Conservation (phyloP, 1,284 basidiomycete species). For the Cutaneotrichosporon daszewskae region DNA sequence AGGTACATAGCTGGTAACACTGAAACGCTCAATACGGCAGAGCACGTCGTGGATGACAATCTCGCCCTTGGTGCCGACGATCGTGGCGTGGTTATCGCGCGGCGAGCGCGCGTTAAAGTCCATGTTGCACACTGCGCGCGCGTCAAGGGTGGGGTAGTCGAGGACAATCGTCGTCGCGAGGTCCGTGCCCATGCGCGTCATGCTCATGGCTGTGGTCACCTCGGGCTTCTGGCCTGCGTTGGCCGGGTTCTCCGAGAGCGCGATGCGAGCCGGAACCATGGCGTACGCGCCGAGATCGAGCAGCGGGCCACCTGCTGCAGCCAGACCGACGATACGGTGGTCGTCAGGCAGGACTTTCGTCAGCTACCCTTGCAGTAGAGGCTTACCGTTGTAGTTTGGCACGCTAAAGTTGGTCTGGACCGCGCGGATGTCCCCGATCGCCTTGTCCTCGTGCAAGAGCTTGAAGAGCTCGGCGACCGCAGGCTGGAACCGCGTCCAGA, state of each 20-base stretch:
- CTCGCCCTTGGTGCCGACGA: conserved; percentile 11
- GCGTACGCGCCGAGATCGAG: conserved; percentile 51
- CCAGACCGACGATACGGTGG: conserved; percentile 47
- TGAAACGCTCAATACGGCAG: conserved; percentile 8
- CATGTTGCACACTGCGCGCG: conserved; percentile 15
- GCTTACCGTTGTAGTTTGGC: conserved; percentile 9
- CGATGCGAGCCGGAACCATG: conserved; percentile 6
- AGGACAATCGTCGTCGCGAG: conserved; percentile 36
- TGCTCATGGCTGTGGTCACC: conserved; percentile 35
- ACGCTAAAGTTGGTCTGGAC: conserved; percentile 18
- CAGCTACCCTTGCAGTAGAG: neutral
- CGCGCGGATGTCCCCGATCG: conserved; percentile 39
- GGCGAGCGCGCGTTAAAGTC: conserved; percentile 5
- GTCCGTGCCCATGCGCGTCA: conserved; percentile 42
- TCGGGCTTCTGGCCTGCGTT: conserved; percentile 30
- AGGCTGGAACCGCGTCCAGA: conserved; percentile 44
- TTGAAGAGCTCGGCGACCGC: conserved; percentile 39
- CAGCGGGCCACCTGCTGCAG: conserved; percentile 50
- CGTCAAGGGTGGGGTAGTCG: conserved; percentile 37
- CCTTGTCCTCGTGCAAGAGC: conserved; percentile 34
- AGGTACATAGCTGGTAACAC: conserved; percentile 1
- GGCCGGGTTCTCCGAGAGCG: conserved; percentile 30
- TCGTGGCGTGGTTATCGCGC: conserved; percentile 2
- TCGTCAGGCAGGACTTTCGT: conserved; percentile 15
- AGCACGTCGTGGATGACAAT: conserved; percentile 7